Base-by-base conservation (phyloP, 2,329 filamentous ascomycete genomes). In the Clonostachys solani region DNA sequence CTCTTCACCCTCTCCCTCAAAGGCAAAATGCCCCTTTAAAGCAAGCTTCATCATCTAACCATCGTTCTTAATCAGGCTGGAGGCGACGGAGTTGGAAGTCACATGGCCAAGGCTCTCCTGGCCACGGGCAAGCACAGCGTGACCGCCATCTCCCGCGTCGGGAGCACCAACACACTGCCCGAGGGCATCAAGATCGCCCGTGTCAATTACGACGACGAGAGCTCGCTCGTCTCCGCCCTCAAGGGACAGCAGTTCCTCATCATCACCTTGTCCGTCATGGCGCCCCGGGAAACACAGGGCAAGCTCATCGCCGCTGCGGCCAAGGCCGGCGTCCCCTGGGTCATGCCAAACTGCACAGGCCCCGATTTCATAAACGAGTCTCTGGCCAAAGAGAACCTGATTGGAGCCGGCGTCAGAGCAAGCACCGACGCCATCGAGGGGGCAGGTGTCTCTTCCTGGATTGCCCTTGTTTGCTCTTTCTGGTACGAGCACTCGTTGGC, bases 401-500 rank as follows among this genome's bases (percentile, higher is more conserved):
- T 36, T 29, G 49, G 40, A 10, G 16, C 16, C 3, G 37, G 9
- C 13, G 34, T 36, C 33, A 19, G 19, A 15, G 15, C 29, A 8
- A 53, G 58, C 3, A 52, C 62, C 23, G 60, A 65, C 19, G 62
- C 69, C 49, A 62, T 77, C 23, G 68, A 75, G 52, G 53, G 60
- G 2, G 59, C 68, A 0, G 67, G 66, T 0, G 23, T 29, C 23
- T 29, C 23, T 10, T 29, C 23, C 23, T 29, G 23, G 23, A 29
- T 74, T 43, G 57, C 56, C 0, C 54, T 77, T 18, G 58, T 54
- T 34, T 74, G 67, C 52, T 68, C 72, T 0, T 78, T 77, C 53
- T 80, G 77, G 76, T 80, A 78, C 56, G 73, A 78, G 45, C 76
- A 66, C 47, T 73, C 68, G 49, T 55, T 79, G 1, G 63, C 60